Base-by-base conservation (phyloP, 208 protist genomes). In the Herpetomonas samuelpessoai region DNA sequence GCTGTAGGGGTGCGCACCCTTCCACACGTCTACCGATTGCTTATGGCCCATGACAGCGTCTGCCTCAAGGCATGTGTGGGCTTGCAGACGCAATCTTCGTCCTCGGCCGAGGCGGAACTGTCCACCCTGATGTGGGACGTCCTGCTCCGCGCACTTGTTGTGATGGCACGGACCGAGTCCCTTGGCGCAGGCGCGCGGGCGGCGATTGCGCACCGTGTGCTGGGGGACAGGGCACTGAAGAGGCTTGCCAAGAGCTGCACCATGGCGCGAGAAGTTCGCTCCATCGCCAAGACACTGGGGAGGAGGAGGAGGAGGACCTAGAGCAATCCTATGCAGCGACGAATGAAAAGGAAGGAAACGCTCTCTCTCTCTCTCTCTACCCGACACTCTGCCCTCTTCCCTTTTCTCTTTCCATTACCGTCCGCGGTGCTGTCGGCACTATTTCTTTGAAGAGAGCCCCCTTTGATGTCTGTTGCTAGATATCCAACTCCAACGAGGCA, bases 11-110 rank as follows among this genome's bases (percentile, higher is more conserved):
- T 35, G 9, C 6, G 18, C 25, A 31, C 6, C 18, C 26, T 56
- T 9, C 51, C 21, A 3, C 51, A 56, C 51, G 7, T 56, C 4
- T 56, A 56, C 51, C 51, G 51, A 9, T 26, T 56, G 16, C 27
- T 56, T 7, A 4, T 35, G 9, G 51, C 7, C 9, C 12, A 56
- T 27, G 27, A 56, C 7, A 18, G 4, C 7, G 18, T 29, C 9
- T 22, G 6, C 27, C 21, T 31, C 18, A 27, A 29, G 21, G 51
- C 51, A 16, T 56, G 21, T 29, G 9, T 56, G 21, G 9, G 18
- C 26, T 4, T 21, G 26, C 9, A 29, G 9, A 12, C 51, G 22
- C 9, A 56, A 12, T 12, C 21, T 29, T 9, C 7, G 22, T 29
- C 7, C 27, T 16, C 12, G 4, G 16, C 22, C 22, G n/a, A 22